Base-by-base conservation (phyloP, 1,139 yeast species). In the Nakaseomyces sp. region DNA sequence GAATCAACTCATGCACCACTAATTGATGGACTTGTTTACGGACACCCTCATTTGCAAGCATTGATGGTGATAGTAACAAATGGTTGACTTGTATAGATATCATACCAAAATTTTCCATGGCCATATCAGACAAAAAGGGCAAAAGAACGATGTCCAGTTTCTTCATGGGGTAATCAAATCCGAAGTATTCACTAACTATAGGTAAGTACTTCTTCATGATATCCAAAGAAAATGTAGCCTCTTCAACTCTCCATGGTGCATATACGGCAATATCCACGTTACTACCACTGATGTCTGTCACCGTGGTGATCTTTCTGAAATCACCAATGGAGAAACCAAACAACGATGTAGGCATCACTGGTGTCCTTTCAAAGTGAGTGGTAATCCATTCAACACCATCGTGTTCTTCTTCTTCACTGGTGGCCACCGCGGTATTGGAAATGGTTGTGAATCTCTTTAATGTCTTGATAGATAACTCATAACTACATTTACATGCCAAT, bases 81-180 rank as follows among this genome's bases (percentile, higher is more conserved):
- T 76, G 79, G 40, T 70, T 68, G 41, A 75, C 71, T 46, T 79
- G 72, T 7, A 81, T 70, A 2, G 81, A 74, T 28, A 82, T 70
- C 65, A 81, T 64, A 3, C 86, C 84, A 76, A 83, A 79, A 56
- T 82, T 81, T 58, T 83, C 93, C 80, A 81, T 83, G 4, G 85
- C 91, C 47, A 85, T 83, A 59, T 82, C 89, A 28, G 77, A 70
- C 47, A 83, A 68, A 53, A 78, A 81, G 5, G 91, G 91, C 12
- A 83, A 60, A 1, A 83, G 74, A 2, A 79, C 74, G 40, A 83
- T 64, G 56, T 82, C 91, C 33, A 82, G 61, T 52, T 83, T 83
- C 5, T 68, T 64, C 50, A 80, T 64, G 1, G 89, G 89, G 53
- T 70, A 81, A 1, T 56, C 50, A 12, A 57, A 57, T 0, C 68